phyloP scores from a whole-genome alignment of 768 basidiomycete genomes.

The Termitomyces titanicus region DNA sequence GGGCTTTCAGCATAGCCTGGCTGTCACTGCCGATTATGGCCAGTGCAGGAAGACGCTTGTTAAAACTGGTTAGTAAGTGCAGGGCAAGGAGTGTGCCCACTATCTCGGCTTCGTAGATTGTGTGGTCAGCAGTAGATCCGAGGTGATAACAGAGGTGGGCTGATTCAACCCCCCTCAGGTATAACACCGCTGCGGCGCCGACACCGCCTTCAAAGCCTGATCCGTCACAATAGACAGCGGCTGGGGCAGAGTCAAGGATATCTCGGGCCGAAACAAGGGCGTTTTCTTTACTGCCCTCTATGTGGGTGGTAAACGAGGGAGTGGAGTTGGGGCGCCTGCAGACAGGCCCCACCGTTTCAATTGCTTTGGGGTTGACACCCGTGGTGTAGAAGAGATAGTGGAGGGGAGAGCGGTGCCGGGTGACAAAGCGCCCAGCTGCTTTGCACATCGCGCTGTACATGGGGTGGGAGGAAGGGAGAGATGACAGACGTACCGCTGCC shows the following conservation, averaged over 20 bases:
- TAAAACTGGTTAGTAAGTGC: background rate
- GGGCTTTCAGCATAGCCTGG: too few species aligned
- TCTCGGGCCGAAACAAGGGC: too few species aligned
- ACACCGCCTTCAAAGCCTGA: too few species aligned
- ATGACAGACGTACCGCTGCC: background rate
- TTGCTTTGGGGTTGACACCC: background rate
- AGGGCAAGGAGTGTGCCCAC: background rate
- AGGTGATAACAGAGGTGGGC: background rate
- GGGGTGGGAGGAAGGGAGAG: conserved; percentile 1
- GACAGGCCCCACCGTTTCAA: conserved; percentile 1
- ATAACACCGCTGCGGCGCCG: too few species aligned
- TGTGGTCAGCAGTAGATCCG: background rate
- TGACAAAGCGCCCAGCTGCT: background rate
- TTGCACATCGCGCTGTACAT: background rate
- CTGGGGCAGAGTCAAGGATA: too few species aligned
- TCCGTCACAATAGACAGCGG: too few species aligned
- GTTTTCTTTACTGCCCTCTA: background rate
- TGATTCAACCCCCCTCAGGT: background rate
- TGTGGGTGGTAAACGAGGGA: background rate
- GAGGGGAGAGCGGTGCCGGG: conserved; percentile 5
- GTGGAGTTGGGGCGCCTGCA: background rate
- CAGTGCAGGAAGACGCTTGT: background rate
- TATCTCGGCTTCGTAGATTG: background rate
- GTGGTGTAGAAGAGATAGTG: conserved; percentile 3
- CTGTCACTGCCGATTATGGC: too few species aligned